Base-by-base conservation (phyloP, 768 basidiomycete genomes). In the Trametes maxima region DNA sequence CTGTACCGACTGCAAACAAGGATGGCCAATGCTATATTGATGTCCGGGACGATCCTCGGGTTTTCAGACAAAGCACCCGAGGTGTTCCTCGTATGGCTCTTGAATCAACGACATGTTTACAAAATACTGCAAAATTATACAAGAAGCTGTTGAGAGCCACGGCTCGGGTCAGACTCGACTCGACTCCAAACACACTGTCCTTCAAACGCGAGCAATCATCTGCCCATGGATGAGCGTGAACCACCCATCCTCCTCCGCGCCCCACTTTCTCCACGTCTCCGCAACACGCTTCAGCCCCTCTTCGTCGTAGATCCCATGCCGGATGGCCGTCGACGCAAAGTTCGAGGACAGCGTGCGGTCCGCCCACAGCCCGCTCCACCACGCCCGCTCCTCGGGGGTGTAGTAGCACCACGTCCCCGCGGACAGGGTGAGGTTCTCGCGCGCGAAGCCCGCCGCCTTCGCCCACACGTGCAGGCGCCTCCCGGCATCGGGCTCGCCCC, bases 401-500 rank as follows among this genome's bases (percentile, higher is more conserved):
- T 69, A 73, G 65, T 63, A 79, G 66, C 76, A 77, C 78, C 73
- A 76, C 25, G 72, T 69, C 3, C 77, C 73, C 0, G 67, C 72
- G 12, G 69, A 70, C 47, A 69, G 58, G 1, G 67, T 69, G 24
- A 80, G 71, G 17, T 67, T 60, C 1, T 54, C 60, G 5, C 69
- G 53, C 10, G 66, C 54, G 42, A 77, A 75, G 11, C 79, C 79
- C 0, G 78, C 79, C 49, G 66, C 25, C 35, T 73, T 67, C 19
- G 77, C 77, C 75, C 76, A 80, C 19, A 66, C 68, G 36, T 76
- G 70, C 22, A 80, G 54, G 24, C 70, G 67, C 5, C 80, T 71
- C 0, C 78, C 80, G 0, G 77, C 74, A 24, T 77, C 62, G 0
- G 80, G 79, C 54, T 80, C 76, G 2, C 74, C 75, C 7, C 77